These are phyloP conservation scores for Cercophora scortea DNA, from an alignment of 495 filamentous ascomycete species.

Conservation along the genomic window DNA sequence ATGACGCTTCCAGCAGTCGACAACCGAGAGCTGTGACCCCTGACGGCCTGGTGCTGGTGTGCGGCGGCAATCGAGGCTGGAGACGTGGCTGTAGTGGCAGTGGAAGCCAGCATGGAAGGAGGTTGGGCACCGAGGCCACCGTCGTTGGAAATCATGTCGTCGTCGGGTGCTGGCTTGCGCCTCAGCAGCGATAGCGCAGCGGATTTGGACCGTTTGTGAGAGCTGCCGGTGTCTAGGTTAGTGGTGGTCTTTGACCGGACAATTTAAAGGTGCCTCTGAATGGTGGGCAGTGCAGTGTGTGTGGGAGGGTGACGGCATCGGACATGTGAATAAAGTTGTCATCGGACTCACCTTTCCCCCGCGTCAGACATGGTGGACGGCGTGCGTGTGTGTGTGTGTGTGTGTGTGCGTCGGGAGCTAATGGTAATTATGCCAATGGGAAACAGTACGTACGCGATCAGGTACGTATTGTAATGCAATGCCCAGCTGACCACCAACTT, in stretches of 20 bases:
- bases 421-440: background rate
- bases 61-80: conserved; percentile 23
- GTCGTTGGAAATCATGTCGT: conserved; percentile 37
- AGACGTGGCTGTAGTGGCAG: conserved; percentile 24
- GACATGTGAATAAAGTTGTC: background rate
- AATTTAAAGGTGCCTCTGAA: too few relatives aligned
- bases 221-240: conserved; percentile 17
- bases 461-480: too few relatives aligned
- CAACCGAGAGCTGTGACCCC: conserved; percentile 33
- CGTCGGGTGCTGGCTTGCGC: conserved; percentile 34
- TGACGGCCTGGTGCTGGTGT: conserved; percentile 21
- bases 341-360: conserved; percentile 32
- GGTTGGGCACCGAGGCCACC: conserved; percentile 22
- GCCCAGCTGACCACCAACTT: too few relatives aligned
- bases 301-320: background rate
- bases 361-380: conserved; percentile 30
- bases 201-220: conserved; percentile 47
- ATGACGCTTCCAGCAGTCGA: conserved; percentile 29
- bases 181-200: conserved; percentile 41
- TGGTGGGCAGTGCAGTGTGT: too few relatives aligned
- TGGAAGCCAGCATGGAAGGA: conserved; percentile 19
- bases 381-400: too few relatives aligned
- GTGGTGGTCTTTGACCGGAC: background rate
- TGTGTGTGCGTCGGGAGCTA: background rate
- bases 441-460: background rate